phyloP scores from a whole-genome alignment of 129 eudicot genomes.

The Tagetes patula region DNA sequence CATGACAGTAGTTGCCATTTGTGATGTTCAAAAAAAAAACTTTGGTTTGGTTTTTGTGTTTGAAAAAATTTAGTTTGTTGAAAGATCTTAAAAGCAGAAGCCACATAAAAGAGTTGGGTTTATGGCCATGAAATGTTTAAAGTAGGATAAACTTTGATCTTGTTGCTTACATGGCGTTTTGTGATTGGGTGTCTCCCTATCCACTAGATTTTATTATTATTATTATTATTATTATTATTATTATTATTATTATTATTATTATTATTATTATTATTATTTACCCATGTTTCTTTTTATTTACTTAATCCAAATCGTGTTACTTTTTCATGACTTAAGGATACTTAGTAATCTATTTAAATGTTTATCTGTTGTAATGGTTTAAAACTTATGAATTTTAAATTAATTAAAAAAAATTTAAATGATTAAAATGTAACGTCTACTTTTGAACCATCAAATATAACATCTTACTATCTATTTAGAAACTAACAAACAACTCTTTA shows the following conservation, averaged over 20 bases:
- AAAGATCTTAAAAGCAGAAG: constrained; percentile 27
- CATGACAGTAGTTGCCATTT: constrained; percentile 72
- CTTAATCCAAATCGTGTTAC: no score
- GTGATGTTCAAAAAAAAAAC: not conserved
- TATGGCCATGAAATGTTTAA: constrained; percentile 34
- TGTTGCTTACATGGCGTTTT: constrained; percentile 59
- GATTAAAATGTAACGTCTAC: no score
- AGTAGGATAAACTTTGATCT: constrained; percentile 58
- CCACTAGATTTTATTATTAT: constrained; percentile 56
- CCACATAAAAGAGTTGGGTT: constrained; percentile 55
- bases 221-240: not conserved
- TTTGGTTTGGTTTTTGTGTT: not conserved
- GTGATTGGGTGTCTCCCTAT: constrained; percentile 40
- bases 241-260: not conserved
- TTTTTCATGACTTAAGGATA: no score
- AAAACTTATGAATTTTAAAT: no score
- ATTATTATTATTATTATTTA: no score
- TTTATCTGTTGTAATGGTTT: no score
- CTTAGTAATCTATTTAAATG: no score
- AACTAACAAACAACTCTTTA: no score
- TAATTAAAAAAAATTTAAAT: no score
- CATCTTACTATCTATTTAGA: no score
- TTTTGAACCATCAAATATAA: no score
- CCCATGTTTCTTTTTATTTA: no score
- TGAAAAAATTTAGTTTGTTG: constrained; percentile 16